Base-by-base conservation (phyloP, 352 stramenopile species). In the Pythium brachiatum region DNA sequence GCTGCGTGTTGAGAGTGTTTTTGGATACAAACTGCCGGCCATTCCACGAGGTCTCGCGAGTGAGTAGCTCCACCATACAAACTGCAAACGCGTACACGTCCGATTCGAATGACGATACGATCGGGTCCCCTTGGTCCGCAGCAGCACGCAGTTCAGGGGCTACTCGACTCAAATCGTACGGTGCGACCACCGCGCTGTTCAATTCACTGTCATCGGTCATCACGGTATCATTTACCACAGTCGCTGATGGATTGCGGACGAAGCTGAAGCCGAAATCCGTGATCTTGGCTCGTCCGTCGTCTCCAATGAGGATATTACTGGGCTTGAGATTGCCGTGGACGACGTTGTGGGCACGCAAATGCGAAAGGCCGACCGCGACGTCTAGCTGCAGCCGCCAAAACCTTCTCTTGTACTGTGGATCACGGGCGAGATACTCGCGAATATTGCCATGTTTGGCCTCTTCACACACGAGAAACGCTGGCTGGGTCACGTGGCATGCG, bases 281-380 rank as follows among this genome's bases (percentile, higher is more conserved):
- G 7, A 82, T 60, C 58, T 74, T 75, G 3, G 70, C 72, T 34
- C 65, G 48, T 0, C 60, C 57, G 25, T 79, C 57, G 53, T 78
- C 66, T 16, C 77, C 83, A 12, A 96, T 64, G 16, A 97, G 76
- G 39, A 97, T 76, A 64, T 96, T 97, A 38, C 72, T 81, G 25
- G 73, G 79, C 63, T 97, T 97, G 25, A 97, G 69, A 58, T 97
- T 89, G 38, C 88, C 75, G 55, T 97, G 89, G 15, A 96, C 62
- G 11, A 89, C 73, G 18, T 66, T 53, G n/a, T 75, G 62, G 6
- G 53, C 41, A 36, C 93, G 81, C 11, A 96, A 46, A 63, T 88
- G 88, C 23, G 57, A 50, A 0, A 96, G 58, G 3, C 79, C 86
- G 27, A 78, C 16, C 12, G 66, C 63, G 9, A 70, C 72, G 39